phyloP scores from a whole-genome alignment of 2,329 filamentous ascomycete species.

The Colletotrichum sp. region DNA sequence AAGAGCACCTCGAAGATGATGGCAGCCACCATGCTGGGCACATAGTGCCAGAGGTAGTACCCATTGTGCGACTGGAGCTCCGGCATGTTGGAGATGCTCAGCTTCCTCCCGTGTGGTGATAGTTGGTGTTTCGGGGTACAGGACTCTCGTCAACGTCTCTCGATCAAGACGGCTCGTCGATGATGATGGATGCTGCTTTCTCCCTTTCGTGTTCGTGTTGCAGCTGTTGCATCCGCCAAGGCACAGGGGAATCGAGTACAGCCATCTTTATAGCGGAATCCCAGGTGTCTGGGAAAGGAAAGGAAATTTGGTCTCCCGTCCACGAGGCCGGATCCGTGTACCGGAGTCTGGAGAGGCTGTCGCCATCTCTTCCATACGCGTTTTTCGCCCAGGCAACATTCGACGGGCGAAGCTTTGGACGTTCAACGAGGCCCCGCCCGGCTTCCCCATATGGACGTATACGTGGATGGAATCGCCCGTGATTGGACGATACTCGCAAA shows the following conservation, averaged over 20 bases:
- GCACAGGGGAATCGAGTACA: background rate
- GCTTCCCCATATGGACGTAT: slow-evolving; percentile 2
- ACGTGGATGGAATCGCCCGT: background rate
- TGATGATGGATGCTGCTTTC: background rate
- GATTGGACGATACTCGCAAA: background rate
- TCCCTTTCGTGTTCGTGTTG: background rate
- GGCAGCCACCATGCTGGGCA: slow-evolving; percentile 47
- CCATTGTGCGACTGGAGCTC: slow-evolving; percentile 32
- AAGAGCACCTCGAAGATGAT: slow-evolving; percentile 50
- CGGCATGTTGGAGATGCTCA: slow-evolving; percentile 26
- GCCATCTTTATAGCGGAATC: slow-evolving; percentile 9
- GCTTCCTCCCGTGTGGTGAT: background rate
- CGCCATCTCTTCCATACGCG: background rate
- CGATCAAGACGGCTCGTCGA: background rate
- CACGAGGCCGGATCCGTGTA: background rate
- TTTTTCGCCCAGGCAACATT: background rate
- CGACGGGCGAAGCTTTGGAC: background rate
- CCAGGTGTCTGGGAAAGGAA: background rate
- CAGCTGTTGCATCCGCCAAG: background rate
- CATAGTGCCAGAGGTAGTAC: slow-evolving; percentile 40
- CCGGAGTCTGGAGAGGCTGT: background rate
- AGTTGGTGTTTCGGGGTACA: background rate
- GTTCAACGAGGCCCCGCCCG: background rate
- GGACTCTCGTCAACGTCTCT: background rate
- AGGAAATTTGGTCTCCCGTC: background rate